These are phyloP conservation scores for Kurtzmaniella quercitrusa DNA, from an alignment of 1,139 yeast genomes.

Conservation along the genomic window DNA sequence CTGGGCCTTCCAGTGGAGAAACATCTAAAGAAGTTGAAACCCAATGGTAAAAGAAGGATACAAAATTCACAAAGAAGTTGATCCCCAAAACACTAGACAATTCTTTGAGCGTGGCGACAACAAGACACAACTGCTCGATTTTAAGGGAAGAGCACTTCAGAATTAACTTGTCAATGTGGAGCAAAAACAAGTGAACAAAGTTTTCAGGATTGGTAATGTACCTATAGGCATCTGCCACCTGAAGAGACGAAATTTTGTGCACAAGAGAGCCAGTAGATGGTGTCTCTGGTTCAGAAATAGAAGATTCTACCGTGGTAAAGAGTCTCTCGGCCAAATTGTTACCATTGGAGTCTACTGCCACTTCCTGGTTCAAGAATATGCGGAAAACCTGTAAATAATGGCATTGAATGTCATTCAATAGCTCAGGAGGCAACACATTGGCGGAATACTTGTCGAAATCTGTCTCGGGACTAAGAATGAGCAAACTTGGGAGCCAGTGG, in stretches of 20 bases:
- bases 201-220: constrained; percentile 36
- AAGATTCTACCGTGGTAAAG: neutral
- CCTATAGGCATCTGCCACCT: constrained; percentile 31
- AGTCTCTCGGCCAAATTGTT: neutral
- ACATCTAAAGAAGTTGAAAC: constrained; percentile 14
- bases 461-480: constrained; percentile 27
- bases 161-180: constrained; percentile 31
- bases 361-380: constrained; percentile 31
- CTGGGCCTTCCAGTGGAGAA: neutral
- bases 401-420: constrained; percentile 28
- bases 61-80: constrained; percentile 41
- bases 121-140: constrained; percentile 16
- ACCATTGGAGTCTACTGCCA: constrained; percentile 11
- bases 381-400: constrained; percentile 31
- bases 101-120: constrained; percentile 25
- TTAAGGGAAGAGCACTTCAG: constrained; percentile 10
- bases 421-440: constrained; percentile 17
- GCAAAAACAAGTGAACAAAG: constrained; percentile 30
- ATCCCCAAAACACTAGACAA: constrained; percentile 38
- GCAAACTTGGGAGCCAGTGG: constrained; percentile 40
- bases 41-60: constrained; percentile 50
- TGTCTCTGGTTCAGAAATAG: constrained; percentile 3
- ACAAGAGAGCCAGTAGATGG: constrained; percentile 2
- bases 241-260: constrained; percentile 1
- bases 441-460: constrained; percentile 14